phyloP scores from a whole-genome alignment of 805 yeast species.

The Cyberlindnera veronae region DNA sequence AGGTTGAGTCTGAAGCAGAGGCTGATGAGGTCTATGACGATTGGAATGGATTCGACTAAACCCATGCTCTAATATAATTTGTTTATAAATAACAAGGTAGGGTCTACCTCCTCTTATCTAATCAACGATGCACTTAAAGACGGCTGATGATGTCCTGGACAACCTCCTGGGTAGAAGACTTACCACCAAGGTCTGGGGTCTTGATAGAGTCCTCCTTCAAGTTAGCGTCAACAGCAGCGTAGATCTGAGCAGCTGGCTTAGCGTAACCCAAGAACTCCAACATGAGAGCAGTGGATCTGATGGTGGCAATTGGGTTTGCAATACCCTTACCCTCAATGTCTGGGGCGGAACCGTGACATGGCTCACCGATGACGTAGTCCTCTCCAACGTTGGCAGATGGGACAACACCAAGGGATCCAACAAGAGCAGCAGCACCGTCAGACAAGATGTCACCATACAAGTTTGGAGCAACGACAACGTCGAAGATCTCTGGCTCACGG shows the following conservation, averaged over 20 bases:
- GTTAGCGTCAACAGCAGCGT: slow-evolving; percentile 93
- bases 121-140: slow-evolving; percentile 16
- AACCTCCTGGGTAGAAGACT: slow-evolving; percentile 81
- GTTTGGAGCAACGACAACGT: slow-evolving; percentile 98
- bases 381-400: slow-evolving; percentile 99
- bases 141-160: slow-evolving; percentile 66
- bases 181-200: slow-evolving; percentile 97
- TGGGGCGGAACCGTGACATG: slow-evolving; percentile 99
- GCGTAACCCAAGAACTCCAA: slow-evolving; percentile 93
- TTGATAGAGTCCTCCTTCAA: slow-evolving; percentile 67
- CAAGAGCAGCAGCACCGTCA: slow-evolving; percentile 98
- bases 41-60: slow-evolving; percentile 34
- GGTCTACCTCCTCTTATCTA: not conserved
- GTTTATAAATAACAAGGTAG: not conserved
- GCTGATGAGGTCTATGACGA: slow-evolving; percentile 25
- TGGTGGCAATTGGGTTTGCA: slow-evolving; percentile 96
- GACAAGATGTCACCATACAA: slow-evolving; percentile 95
- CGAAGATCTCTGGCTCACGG: slow-evolving; percentile 96
- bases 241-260: slow-evolving; percentile 86
- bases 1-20: slow-evolving; percentile 2
- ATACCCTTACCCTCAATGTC: slow-evolving; percentile 95
- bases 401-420: slow-evolving; percentile 96
- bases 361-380: slow-evolving; percentile 95
- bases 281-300: slow-evolving; percentile 96
- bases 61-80: not conserved